Conservation (phyloP, 1,284 basidiomycete genomes). For the Takashimella koratensis region DNA sequence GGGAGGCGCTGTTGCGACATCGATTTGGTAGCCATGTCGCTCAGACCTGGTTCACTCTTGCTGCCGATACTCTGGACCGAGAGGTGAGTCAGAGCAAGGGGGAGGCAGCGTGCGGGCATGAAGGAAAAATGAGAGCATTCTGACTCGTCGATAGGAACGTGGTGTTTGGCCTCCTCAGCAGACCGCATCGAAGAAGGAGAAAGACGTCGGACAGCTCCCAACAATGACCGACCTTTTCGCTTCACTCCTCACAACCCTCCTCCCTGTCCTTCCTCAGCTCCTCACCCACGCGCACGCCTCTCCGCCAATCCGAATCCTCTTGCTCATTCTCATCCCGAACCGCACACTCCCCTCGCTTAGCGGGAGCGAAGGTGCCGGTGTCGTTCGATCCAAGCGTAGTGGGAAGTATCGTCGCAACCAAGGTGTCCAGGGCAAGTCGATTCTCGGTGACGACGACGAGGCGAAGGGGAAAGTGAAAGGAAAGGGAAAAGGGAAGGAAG, state of each 20-base stretch:
- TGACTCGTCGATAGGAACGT: slow-evolving; percentile 53
- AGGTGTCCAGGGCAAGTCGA: slow-evolving; percentile 45
- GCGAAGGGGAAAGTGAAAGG: slow-evolving; percentile 11
- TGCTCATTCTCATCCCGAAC: slow-evolving; percentile 62
- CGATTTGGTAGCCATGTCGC: slow-evolving; percentile 89
- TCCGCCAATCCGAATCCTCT: slow-evolving; percentile 74
- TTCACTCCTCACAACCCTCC: slow-evolving; percentile 14
- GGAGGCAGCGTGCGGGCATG: too few relatives aligned
- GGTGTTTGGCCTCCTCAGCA: slow-evolving; percentile 59
- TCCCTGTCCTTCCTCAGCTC: slow-evolving; percentile 61
- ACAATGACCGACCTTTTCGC: slow-evolving; percentile 56
- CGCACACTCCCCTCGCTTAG: slow-evolving; percentile 53
- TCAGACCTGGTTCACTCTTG: slow-evolving; percentile 75
- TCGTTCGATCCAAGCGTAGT: slow-evolving; percentile 46
- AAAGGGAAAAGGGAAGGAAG: slow-evolving; percentile 19
- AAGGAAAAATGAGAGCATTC: slow-evolving; percentile 4
- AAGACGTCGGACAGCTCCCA: slow-evolving; percentile 60
- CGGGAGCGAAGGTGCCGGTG: slow-evolving; percentile 13
- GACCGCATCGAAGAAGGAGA: slow-evolving; percentile 47
- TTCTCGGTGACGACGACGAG: slow-evolving; percentile 39
- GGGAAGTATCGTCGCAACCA: slow-evolving; percentile 47
- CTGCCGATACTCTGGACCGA: slow-evolving; percentile 68
- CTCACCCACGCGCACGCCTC: slow-evolving; percentile 81
- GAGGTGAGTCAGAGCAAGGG: slow-evolving; percentile 66
- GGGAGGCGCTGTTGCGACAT: slow-evolving; percentile 66